Conservation (phyloP, 2,329 filamentous ascomycete genomes). For the Pestalotiopsis sp. region DNA sequence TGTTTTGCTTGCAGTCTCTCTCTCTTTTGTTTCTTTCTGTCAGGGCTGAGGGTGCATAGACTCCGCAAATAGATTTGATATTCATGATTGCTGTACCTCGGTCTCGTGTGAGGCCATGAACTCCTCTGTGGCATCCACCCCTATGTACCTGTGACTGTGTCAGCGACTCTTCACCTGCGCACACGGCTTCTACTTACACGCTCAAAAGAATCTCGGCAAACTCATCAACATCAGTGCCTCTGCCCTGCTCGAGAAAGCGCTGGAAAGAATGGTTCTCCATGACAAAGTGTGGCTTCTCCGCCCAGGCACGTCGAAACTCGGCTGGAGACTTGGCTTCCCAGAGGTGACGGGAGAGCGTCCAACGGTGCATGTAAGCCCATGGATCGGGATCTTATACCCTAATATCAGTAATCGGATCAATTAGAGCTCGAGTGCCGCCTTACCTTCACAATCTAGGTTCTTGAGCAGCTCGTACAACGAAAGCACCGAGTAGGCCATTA, state of each 20-base stretch:
- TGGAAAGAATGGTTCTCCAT: slow-evolving; percentile 31
- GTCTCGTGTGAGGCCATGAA: slow-evolving; percentile 17
- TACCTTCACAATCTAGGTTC: slow-evolving; percentile 18
- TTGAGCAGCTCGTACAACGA: slow-evolving; percentile 30
- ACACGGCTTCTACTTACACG: slow-evolving; percentile 16
- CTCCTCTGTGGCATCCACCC: slow-evolving; percentile 26
- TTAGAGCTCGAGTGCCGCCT: neutral
- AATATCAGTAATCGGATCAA: slow-evolving; percentile 11
- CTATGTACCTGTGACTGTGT: slow-evolving; percentile 24
- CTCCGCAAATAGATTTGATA: no score
- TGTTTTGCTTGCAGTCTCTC: no score
- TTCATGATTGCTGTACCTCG: no score
- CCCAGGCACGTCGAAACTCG: slow-evolving; percentile 31
- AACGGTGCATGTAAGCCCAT: slow-evolving; percentile 32
- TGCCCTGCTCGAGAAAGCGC: slow-evolving; percentile 29
- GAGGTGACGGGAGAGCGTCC: slow-evolving; percentile 32
- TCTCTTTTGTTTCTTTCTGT: no score
- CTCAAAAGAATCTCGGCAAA: slow-evolving; percentile 31
- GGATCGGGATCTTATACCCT: slow-evolving; percentile 16
- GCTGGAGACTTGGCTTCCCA: slow-evolving; percentile 33
- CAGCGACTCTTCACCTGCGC: slow-evolving; percentile 15
- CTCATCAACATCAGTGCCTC: slow-evolving; percentile 32
- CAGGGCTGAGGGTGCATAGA: no score
- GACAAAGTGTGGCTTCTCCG: slow-evolving; percentile 26
- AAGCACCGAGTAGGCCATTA: slow-evolving; percentile 32